Base-by-base conservation (phyloP, 2,329 filamentous ascomycete species). In the Pezicula rhizophila region DNA sequence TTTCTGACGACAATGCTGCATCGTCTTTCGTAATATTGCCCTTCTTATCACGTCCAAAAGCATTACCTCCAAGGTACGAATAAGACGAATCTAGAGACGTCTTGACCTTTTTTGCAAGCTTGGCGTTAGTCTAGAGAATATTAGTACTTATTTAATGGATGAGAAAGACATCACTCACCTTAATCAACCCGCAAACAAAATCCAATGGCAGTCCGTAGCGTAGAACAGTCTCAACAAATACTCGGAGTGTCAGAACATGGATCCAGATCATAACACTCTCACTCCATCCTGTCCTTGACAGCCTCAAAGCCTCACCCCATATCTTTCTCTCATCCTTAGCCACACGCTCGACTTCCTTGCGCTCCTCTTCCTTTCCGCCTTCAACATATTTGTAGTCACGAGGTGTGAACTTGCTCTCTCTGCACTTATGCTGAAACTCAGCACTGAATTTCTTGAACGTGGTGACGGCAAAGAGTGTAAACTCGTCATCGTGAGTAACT, bases 161-260 rank as follows among this genome's bases (percentile, higher is more conserved):
- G 10, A 28, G 37, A 28, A 46, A 25, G 4, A 28, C 20, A 42
- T 25, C 10, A 64, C 80, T 59, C 78, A 95, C 91, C 84, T 89
- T 85, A 53, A 97, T 74, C 57, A 96, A 71, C 14, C 84, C 89
- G 58, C 85, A 87, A 43, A 95, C 84, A 68, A 92, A 99, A 59
- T 95, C 87, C 55, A 96, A 71, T 42, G 93, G 93, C 60, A 99
- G 69, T 25, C 93, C 93, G 64, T 99, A 99, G 57, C 93, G 82
- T 64, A 99, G 74, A n/a, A 99, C 93, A 5, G 91, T 96, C 76
- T 99, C 93, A 17, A 99, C 93, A 68, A 97, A 99, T 17, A 97
- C 91, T 47, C 93, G 78, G 61, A 99, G 71, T 6, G 91, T 87
- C 62, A 97, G 75, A 25, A 96, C 87, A 65, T 99, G 93, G 44